Percentiles rank a stretch among this genome's conserved stretches.
Conservation (phyloP, 1,139 yeast genomes). For the Pichia terricola region DNA sequence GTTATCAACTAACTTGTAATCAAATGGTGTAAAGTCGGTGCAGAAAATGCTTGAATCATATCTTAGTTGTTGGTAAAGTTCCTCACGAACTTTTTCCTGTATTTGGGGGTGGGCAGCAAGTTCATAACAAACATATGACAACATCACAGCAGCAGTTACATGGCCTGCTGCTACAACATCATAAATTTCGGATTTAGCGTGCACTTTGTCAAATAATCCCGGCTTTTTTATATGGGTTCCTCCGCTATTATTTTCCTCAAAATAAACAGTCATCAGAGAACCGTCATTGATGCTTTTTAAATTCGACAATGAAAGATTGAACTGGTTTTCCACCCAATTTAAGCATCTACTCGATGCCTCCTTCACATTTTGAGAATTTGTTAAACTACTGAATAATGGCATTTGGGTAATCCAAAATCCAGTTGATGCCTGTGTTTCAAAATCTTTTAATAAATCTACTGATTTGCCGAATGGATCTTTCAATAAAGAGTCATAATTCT, state of each 20-base stretch:
- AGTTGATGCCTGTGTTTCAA: constrained; percentile 50
- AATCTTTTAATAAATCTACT: constrained; percentile 36
- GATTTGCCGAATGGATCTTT: constrained; percentile 25
- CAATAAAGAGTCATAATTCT: constrained; percentile 27
- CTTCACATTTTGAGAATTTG: constrained; percentile 34
- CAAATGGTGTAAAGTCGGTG: constrained; percentile 7
- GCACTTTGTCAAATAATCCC: constrained; percentile 10
- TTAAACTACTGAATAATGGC: constrained; percentile 46
- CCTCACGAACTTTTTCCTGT: constrained; percentile 36
- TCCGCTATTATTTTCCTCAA: constrained; percentile 12
- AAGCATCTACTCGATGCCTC: constrained; percentile 34
- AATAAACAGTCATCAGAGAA: constrained; percentile 20
- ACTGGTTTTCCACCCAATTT: constrained; percentile 42
- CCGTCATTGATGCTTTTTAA: constrained; percentile 19
- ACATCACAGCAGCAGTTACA: constrained; percentile 63
- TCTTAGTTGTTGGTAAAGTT: constrained; percentile 24
- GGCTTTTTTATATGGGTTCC: constrained; percentile 1
- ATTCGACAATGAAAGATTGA: constrained; percentile 21
- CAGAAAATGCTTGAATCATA: constrained; percentile 3
- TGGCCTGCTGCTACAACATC: constrained; percentile 63
- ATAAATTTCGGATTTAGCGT: constrained; percentile 36
- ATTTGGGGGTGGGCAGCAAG: constrained; percentile 38
- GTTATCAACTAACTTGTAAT: constrained; percentile 25
- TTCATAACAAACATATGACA: constrained; percentile 52
- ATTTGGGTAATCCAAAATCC: constrained; percentile 61